Base-by-base conservation (phyloP, 2,329 filamentous ascomycete species). In the Fusarium metavorans region DNA sequence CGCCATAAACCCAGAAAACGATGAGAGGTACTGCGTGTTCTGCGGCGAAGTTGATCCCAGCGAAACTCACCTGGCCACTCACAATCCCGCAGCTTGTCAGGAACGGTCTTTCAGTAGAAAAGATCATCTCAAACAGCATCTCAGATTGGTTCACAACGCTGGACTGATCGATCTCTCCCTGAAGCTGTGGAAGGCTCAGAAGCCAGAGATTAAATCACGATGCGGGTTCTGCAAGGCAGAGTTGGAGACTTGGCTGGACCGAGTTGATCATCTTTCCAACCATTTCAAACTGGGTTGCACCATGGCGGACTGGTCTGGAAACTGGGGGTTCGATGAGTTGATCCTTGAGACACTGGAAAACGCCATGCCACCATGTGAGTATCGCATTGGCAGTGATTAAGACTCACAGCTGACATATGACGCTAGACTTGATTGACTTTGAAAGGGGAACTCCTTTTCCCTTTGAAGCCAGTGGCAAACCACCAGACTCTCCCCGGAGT, bases 91-190 rank as follows among this genome's bases (percentile, higher is more conserved):
- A 2, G 80, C 84, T 20, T 92, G 90, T 73, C 85, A 87, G 50
- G 87, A 89, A 35, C 84, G 85, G 6, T 83, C 82, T 0, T 86
- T 85, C 39, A 84, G 83, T 58, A 76, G 84, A 8, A 86, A 86
- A 67, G 84, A 86, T 27, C 85, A 86, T 63, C 78, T 86, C 2
- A 80, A 83, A 3, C 84, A 86, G 58, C 85, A 86, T 60, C 60
- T 86, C 5, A 82, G 83, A 50, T 77, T 85, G 3, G 82, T 86
- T 0, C 84, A 86, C 41, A 80, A 83, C n/a, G 74, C 75, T 4
- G 88, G 87, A 78, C 83, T 65, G 67, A 62, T 70, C 0, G 71
- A 77, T 1, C 54, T 64, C 23, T 59, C 73, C 2, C 68, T 63
- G 6, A 70, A 64, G 18, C 79, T 71, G 77, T 86, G 84, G 84